Evolutionary conservation across 78 protist species (phyloP), one percentile per base, ranked within the genome.

Genomic region (Mastigamoeba balamuthi): DNA sequence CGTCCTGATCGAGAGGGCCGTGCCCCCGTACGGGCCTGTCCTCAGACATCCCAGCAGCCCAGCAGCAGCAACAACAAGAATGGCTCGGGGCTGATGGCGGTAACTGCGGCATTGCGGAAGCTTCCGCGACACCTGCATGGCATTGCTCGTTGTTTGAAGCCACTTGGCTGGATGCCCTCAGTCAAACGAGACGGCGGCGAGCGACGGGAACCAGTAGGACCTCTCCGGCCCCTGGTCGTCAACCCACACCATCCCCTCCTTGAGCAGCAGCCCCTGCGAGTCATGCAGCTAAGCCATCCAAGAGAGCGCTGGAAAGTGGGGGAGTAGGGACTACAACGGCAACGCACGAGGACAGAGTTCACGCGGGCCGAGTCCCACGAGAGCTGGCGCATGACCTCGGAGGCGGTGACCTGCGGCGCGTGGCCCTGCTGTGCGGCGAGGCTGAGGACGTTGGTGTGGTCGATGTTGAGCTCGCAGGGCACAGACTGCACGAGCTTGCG

Each of bases 381-480:
- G 27, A 82, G 40, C 40, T 68, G 39, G 25, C 58, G 27, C 10
- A n/a, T 42, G 38, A 79, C 2, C n/a, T 3, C 7, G 42, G 86
- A 64, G 8, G 30, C 63, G 25, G 78, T 67, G n/a, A n/a, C n/a
- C n/a, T n/a, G n/a, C n/a, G n/a, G n/a, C 4, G 40, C 73, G 17
- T 6, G 44, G 6, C 76, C 83, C 7, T 38, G 40, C 3, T 72
- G 36, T 65, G 78, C 82, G 25, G 89, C 82, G 5, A 69, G 35
- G 8, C 71, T 41, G 4, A 84, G 10, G 6, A 84, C 75, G 44
- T 66, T 77, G 0, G 89, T 75, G 48, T 84, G 85, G 75, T 94
- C 98, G 23, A 36, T 44, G 48, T 80, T 84, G 25, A 94, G 42
- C 73, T 92, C 98, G 39, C 66, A 30, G 0, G 98, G 98, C 25